Evolutionary conservation across 1,139 yeast genomes (phyloP), one percentile per base, ranked within the genome.

Genomic region (Lizanozyma gosingica): DNA sequence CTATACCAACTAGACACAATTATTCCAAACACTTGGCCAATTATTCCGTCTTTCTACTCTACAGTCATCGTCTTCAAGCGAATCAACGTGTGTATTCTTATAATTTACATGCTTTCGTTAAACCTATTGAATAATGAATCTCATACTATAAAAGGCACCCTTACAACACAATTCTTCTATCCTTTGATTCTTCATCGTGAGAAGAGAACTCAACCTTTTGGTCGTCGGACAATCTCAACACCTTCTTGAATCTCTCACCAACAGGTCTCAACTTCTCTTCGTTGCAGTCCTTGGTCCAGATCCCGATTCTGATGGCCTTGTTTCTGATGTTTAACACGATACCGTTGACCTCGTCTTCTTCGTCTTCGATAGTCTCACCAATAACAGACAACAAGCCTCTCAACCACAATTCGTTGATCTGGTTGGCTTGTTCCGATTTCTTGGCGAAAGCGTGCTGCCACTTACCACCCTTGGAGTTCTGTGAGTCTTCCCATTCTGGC

Each of bases 401-500:
- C 59, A 88, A 79, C 98, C 98, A 94, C 58, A 87, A 75, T 51
- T 88, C 95, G 62, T 90, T 94, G 59, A 87, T 81, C 45, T 79
- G 79, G 37, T 66, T 66, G 43, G 67, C 63, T 45, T 71, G 71
- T 48, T 75, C 83, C 52, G 78, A 77, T 62, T 73, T 80, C 65
- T 83, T 80, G 62, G 77, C 81, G 66, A 78, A 85, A 35, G 86
- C 76, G 49, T 56, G 67, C 54, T 66, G 74, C 96, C 97, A 92
- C 67, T 86, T 87, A 56, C 98, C 98, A 59, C 99, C 98, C 53
- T 80, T 74, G 47, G 88, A 65, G 67, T 94, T 94, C 52, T 79
- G 76, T 42, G 69, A 73, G 65, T 92, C 97, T 73, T 92, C 99
- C 99, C 99, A 92, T 71, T 92, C 97, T 43, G 98, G 99, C 63